Evolutionary conservation across 2,329 filamentous ascomycete species (phyloP), one percentile per base, ranked within the genome.

Genomic region (Talaromyces sp.): DNA sequence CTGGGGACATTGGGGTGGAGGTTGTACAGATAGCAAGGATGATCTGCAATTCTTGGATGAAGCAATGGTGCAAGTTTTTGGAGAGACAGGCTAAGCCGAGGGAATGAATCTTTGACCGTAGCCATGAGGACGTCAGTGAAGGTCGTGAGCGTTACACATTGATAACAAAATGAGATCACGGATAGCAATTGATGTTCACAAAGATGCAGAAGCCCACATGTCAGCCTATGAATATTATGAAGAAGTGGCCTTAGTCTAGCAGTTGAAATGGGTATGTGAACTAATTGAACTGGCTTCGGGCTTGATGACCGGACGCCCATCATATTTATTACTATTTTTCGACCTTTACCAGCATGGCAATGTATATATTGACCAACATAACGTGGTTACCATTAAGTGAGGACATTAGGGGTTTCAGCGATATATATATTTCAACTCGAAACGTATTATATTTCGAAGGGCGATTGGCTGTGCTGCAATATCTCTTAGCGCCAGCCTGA

Each of bases 31-130:
- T n/a, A 90, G 85, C 69, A 85, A 84, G 65, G 87, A 89, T 37
- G 90, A 93, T 74, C 84, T 89, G 2, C 85, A 86, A 70, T 93
- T 90, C 89, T 79, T 93, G 49, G 88, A 93, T 72, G 80, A 85
- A 33, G 84, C 84, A 68, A 73, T 91, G 65, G 80, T 77, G 17
- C 76, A 77, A 7, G 85, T 89, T 61, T 85, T 88, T 63, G 54
- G 66, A 37, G 31, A 52, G 10, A 15, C 3, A 15, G 10, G 5
- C n/a, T 54, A 54, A n/a, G 11, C 9, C 15, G 27, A 37, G 8
- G 47, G 4, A 31, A 7, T 17, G n/a, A 17, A 3, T 35, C 31
- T 33, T 35, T 33, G 15, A 17, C n/a, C 13, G 15, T 45, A 17
- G 7, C 41, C 2, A 22, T 45, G 9, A 47, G 22, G 19, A 19